Percentiles rank a stretch among this genome's conserved stretches.
Conservation (phyloP, 164 flowering plant species). For the Cinnamomum chago region DNA sequence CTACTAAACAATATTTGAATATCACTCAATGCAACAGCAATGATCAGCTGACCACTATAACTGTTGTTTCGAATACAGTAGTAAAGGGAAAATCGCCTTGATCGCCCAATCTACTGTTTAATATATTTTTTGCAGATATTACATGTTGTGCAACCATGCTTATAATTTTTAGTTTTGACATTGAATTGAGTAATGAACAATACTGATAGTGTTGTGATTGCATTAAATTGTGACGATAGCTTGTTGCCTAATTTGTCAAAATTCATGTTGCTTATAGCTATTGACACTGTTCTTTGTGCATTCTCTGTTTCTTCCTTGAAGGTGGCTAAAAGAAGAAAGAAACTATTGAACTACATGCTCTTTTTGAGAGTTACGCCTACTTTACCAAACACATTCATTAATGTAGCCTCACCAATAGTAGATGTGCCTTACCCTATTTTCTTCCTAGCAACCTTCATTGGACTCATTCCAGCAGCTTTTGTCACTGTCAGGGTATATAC, state of each 20-base stretch:
- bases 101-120: neutral
- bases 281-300: neutral
- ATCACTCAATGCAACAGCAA: neutral
- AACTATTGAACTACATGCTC: slow-evolving; percentile 90
- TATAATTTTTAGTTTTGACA: too few relatives aligned
- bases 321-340: slow-evolving; percentile 75
- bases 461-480: slow-evolving; percentile 92
- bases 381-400: slow-evolving; percentile 90
- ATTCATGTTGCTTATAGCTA: neutral
- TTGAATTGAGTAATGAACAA: neutral
- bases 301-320: slow-evolving; percentile 22
- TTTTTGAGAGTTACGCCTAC: slow-evolving; percentile 94
- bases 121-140: neutral
- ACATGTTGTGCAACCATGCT: neutral
- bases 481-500: slow-evolving; percentile 81
- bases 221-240: neutral
- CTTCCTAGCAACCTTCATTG: slow-evolving; percentile 77
- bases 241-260: neutral
- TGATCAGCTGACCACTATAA: neutral
- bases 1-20: too few relatives aligned
- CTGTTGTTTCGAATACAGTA: too few relatives aligned
- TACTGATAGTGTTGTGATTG: neutral
- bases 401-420: slow-evolving; percentile 93
- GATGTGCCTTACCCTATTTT: slow-evolving; percentile 88
- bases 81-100: neutral